These are phyloP conservation scores for Tubosaeta brunneosetosa DNA, from an alignment of 768 basidiomycete species.

Conservation along the genomic window DNA sequence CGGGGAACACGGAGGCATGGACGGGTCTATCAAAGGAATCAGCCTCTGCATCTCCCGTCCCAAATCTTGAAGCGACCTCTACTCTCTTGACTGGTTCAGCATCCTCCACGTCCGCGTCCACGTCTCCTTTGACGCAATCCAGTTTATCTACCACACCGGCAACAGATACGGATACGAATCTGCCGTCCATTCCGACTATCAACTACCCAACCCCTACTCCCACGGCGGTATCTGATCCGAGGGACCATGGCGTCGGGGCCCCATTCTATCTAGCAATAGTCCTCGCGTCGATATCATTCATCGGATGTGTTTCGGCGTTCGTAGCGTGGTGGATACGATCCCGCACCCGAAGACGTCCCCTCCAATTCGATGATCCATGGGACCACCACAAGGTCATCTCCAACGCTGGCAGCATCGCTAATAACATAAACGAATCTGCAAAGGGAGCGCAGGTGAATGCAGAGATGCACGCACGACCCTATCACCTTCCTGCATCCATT, in stretches of 20 bases:
- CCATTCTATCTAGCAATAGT: slow-evolving; percentile 49
- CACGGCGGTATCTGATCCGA: slow-evolving; percentile 17
- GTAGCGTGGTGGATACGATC: slow-evolving; percentile 47
- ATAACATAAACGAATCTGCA: background rate
- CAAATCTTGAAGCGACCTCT: slow-evolving; percentile 21
- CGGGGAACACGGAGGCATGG: background rate
- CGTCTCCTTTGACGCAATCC: slow-evolving; percentile 4
- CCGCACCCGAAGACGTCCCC: slow-evolving; percentile 33
- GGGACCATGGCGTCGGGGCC: slow-evolving; percentile 26
- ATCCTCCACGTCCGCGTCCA: slow-evolving; percentile 1
- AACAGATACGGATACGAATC: slow-evolving; percentile 16
- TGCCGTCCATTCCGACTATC: slow-evolving; percentile 23
- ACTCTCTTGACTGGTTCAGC: background rate
- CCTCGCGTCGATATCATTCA: slow-evolving; percentile 42
- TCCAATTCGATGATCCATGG: slow-evolving; percentile 29
- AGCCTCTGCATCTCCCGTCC: slow-evolving; percentile 5
- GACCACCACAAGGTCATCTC: slow-evolving; percentile 29
- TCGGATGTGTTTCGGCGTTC: slow-evolving; percentile 44
- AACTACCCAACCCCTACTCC: slow-evolving; percentile 22
- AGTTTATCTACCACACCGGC: slow-evolving; percentile 6
- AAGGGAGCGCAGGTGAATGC: background rate
- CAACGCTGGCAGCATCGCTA: background rate
- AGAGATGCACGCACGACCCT: slow-evolving; percentile 19
- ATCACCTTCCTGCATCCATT: slow-evolving; percentile 23
- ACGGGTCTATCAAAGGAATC: background rate